phyloP scores from a whole-genome alignment of 2,329 filamentous ascomycete species.

The Aspergillus novofumigatus region DNA sequence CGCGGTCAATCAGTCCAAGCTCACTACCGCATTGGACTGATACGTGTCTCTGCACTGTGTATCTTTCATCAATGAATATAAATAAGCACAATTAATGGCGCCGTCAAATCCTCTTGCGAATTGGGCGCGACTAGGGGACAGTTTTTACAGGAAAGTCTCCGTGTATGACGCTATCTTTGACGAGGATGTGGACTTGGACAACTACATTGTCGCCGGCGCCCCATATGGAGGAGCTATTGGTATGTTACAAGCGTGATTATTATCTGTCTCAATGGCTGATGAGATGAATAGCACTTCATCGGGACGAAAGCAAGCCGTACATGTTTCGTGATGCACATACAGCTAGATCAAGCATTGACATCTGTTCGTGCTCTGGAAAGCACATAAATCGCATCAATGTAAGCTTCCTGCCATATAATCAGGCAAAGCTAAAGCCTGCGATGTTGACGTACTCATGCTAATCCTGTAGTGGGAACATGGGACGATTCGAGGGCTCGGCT shows the following conservation, averaged over 20 bases:
- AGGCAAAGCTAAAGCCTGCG: neutral
- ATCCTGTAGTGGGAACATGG: conserved; percentile 74
- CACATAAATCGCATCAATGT: conserved; percentile 73
- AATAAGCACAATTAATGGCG: conserved; percentile 33
- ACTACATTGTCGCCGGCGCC: conserved; percentile 86
- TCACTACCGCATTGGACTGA: neutral
- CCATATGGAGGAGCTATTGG: conserved; percentile 91
- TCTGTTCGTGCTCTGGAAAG: conserved; percentile 91
- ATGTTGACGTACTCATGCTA: neutral
- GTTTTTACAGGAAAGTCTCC: conserved; percentile 91
- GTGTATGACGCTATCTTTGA: conserved; percentile 93
- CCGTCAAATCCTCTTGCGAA: conserved; percentile 69
- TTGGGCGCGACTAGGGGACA: conserved; percentile 91
- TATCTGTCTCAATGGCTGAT: conserved; percentile 1
- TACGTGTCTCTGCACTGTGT: neutral
- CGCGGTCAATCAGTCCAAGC: neutral
- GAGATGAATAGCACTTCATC: conserved; percentile 67
- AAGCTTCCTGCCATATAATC: conserved; percentile 14
- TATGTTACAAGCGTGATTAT: conserved; percentile 42
- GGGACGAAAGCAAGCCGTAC: conserved; percentile 80
- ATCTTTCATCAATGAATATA: neutral
- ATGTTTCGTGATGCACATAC: conserved; percentile 68
- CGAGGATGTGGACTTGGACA: conserved; percentile 88
- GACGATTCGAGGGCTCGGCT: conserved; percentile 80
- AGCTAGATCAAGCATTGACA: conserved; percentile 79